Evolutionary conservation across 2,329 filamentous ascomycete genomes (phyloP), one percentile per base, ranked within the genome.

Genomic region (Alternaria incomplexa): DNA sequence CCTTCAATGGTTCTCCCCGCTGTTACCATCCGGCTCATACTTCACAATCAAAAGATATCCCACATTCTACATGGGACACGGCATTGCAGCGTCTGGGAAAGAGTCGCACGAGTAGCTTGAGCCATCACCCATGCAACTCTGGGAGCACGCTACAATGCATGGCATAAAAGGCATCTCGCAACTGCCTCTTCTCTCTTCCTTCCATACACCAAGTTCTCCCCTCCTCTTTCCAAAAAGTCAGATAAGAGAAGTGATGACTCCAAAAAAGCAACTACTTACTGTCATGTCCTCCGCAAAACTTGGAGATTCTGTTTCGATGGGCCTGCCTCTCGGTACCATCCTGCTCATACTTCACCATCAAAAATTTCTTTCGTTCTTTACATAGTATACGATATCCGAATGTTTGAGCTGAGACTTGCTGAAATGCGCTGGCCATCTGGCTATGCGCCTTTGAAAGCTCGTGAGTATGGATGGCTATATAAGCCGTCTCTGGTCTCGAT

Each of bases 381-480:
- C 32, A 36, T 36, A 5, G 15, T 36, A 36, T n/a, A 36, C 8
- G 32, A 5, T 36, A 36, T 36, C 32, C 4, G 32, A 36, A 36
- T 36, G 32, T 36, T 36, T n/a, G 32, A 36, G 32, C n/a, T n/a
- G 15, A n/a, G 32, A 36, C 4, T n/a, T 3, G 15, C 32, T n/a
- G 7, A 9, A 36, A 36, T 0, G 30, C 0, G 0, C 4, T 8
- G 7, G 1, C 1, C 0, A 15, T 36, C 1, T 3, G 6, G 30
- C 1, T 1, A 36, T 36, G 32, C 15, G 4, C n/a, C 4, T 36
- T n/a, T 10, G 32, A 0, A 36, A 36, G 32, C 32, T 36, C 32
- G 32, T 10, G 32, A 9, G 7, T 36, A 4, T 36, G 32, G 32
- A 36, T 36, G 32, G 15, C 32, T 36, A 36, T 36, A n/a, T 36